Evolutionary conservation across 148 eudicot genomes (phyloP).

Genomic region (Euryodendron excelsum): DNA sequence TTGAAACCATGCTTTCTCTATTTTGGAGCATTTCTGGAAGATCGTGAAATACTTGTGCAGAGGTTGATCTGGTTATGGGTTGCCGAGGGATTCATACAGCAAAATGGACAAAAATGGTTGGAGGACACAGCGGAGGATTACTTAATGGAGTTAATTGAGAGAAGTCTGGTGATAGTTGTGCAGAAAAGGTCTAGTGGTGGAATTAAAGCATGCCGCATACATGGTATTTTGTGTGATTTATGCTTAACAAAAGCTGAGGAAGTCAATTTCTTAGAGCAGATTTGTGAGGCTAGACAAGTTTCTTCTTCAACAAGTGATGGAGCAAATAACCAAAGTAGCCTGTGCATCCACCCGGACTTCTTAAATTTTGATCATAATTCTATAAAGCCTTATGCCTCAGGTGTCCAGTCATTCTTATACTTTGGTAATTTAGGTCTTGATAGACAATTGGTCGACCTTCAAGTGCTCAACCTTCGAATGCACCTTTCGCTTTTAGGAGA

Average conservation of each 20-base stretch:
- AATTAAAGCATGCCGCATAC: slow-evolving; percentile 43
- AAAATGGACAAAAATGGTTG: background rate
- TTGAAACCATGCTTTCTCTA: slow-evolving; percentile 45
- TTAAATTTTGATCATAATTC: background rate
- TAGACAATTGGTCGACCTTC: too few species aligned
- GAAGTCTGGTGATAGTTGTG: slow-evolving; percentile 36
- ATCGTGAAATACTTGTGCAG: slow-evolving; percentile 30
- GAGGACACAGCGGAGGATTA: slow-evolving; percentile 36
- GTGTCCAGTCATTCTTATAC: background rate
- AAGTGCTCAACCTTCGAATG: too few species aligned
- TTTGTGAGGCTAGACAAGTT: background rate
- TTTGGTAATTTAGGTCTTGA: background rate
- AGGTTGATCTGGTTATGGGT: slow-evolving; percentile 38
- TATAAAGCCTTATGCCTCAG: background rate
- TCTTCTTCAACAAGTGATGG: background rate
- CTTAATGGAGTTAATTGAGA: slow-evolving; percentile 39
- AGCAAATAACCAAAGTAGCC: background rate
- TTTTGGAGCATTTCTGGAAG: slow-evolving; percentile 31
- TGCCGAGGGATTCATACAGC: slow-evolving; percentile 40
- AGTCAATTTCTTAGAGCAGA: slow-evolving; percentile 32
- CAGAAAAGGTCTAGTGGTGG: slow-evolving; percentile 24
- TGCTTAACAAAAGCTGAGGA: slow-evolving; percentile 32
- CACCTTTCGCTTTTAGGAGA: too few species aligned
- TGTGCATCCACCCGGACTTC: background rate
- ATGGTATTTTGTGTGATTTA: slow-evolving; percentile 43